Evolutionary conservation across 2,329 filamentous ascomycete species (phyloP).

Genomic region (Chrysoporthe austroafricana): DNA sequence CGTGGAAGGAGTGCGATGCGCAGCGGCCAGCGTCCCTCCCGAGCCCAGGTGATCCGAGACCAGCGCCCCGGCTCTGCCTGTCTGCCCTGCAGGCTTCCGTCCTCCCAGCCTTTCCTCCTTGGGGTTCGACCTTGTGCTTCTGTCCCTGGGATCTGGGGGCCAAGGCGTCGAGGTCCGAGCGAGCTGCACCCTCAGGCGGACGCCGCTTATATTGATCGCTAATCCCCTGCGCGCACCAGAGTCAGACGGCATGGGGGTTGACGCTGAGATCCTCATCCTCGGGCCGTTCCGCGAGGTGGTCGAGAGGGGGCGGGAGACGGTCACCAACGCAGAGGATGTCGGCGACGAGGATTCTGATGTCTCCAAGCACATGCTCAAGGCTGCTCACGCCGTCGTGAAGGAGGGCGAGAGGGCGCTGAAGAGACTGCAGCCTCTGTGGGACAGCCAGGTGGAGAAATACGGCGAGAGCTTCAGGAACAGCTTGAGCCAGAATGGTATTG

Average conservation of each 20-base stretch:
- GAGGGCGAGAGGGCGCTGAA: slow-evolving; percentile 43
- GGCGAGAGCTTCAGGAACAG: slow-evolving; percentile 42
- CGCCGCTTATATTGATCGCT: neutral
- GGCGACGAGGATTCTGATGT: slow-evolving; percentile 32
- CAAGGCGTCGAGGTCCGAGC: neutral
- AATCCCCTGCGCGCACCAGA: neutral
- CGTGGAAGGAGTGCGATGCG: neutral
- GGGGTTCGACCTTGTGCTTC: neutral
- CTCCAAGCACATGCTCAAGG: slow-evolving; percentile 38
- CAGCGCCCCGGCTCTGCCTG: neutral
- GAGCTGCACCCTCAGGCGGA: neutral
- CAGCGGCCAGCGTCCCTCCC: neutral
- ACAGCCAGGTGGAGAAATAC: slow-evolving; percentile 41
- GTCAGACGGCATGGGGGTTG: slow-evolving; percentile 16
- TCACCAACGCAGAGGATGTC: slow-evolving; percentile 38
- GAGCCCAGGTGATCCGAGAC: slow-evolving; percentile 3
- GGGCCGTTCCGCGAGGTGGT: slow-evolving; percentile 33
- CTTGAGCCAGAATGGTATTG: slow-evolving; percentile 40
- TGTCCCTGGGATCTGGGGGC: neutral
- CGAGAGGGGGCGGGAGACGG: slow-evolving; percentile 43
- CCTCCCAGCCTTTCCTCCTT: neutral
- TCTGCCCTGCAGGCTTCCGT: neutral
- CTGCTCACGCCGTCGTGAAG: slow-evolving; percentile 36
- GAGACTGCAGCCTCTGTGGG: slow-evolving; percentile 44
- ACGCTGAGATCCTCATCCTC: slow-evolving; percentile 34